These are phyloP conservation scores for Aspergillus sp. DNA, from an alignment of 2,329 filamentous ascomycete genomes.

Conservation along the genomic window DNA sequence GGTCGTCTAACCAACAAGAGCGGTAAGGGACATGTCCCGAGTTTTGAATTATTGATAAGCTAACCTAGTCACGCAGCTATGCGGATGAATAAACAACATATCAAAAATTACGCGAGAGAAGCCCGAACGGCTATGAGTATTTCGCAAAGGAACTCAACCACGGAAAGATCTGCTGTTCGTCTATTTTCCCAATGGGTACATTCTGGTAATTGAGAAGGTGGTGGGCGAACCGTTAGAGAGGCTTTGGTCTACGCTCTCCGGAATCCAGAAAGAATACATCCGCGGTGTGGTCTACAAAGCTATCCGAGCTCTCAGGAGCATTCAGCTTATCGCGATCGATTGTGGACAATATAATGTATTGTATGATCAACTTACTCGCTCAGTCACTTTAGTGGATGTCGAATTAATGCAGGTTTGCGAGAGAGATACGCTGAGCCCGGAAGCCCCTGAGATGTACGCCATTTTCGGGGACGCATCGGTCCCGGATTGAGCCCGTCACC, in stretches of 20 bases:
- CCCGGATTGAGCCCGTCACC: not conserved
- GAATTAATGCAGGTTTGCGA: slow-evolving; percentile 1
- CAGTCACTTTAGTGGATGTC: slow-evolving; percentile 2
- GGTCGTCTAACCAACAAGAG: too few species aligned
- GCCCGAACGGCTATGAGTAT: slow-evolving; percentile 2
- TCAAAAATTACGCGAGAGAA: slow-evolving; percentile 2
- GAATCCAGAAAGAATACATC: not conserved
- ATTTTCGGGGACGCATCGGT: slow-evolving; percentile 1
- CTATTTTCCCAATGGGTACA: slow-evolving; percentile 2
- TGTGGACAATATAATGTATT: slow-evolving; percentile 3
- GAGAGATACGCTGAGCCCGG: not conserved
- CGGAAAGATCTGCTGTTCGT: slow-evolving; percentile 4
- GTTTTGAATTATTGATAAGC: not conserved
- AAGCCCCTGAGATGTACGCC: slow-evolving; percentile 1
- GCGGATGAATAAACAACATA: slow-evolving; percentile 2
- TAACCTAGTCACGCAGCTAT: slow-evolving; percentile 1
- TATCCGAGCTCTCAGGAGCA: not conserved
- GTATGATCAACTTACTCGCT: not conserved
- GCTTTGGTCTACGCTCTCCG: not conserved
- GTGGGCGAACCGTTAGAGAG: not conserved
- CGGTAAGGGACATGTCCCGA: too few species aligned
- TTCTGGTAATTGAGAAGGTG: not conserved
- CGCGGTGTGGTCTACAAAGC: not conserved
- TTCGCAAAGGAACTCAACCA: slow-evolving; percentile 3
- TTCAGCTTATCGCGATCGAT: not conserved